Percentiles rank a stretch among this genome's conserved stretches.
These are phyloP conservation scores for Penicillium verrucosum DNA, from an alignment of 2,329 filamentous ascomycete species.

Conservation along the genomic window DNA sequence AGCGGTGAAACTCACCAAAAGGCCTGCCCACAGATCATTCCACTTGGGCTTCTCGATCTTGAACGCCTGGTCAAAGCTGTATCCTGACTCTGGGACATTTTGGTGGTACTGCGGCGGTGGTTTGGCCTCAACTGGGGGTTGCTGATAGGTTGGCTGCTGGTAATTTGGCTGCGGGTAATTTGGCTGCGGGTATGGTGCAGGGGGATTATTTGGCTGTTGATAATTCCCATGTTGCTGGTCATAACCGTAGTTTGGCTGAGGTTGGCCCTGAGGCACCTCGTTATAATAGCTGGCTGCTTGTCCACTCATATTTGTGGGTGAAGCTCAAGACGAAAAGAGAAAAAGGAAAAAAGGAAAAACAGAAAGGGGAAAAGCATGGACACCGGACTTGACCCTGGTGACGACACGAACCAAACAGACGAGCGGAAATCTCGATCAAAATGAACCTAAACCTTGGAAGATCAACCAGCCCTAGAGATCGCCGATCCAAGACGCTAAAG, in stretches of 20 bases:
- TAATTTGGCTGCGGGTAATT: constrained; percentile 1
- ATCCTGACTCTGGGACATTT: constrained; percentile 30
- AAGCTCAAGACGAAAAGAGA: neutral
- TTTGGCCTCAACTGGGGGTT: constrained; percentile 23
- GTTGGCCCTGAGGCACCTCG: constrained; percentile 23
- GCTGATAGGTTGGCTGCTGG: constrained; percentile 6
- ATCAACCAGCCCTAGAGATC: neutral
- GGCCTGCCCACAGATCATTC: constrained; percentile 85
- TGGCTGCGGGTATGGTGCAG: constrained; percentile 1
- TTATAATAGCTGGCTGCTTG: constrained; percentile 38
- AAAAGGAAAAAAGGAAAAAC: neutral
- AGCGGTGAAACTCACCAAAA: constrained; percentile 55
- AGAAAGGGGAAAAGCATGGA: neutral
- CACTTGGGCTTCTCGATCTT: constrained; percentile 79
- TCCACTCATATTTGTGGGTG: constrained; percentile 31
- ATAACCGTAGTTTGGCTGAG: constrained; percentile 13
- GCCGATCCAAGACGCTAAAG: neutral
- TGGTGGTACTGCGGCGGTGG: constrained; percentile 20
- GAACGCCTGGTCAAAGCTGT: constrained; percentile 74
- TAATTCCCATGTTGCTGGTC: constrained; percentile 17
- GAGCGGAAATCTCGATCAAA: neutral
- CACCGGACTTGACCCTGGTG: neutral
- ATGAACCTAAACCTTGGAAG: neutral
- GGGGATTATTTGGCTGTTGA: constrained; percentile 7
- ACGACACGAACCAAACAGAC: neutral